phyloP scores from a whole-genome alignment of 1,284 basidiomycete species.

The Testicularia cyperi region DNA sequence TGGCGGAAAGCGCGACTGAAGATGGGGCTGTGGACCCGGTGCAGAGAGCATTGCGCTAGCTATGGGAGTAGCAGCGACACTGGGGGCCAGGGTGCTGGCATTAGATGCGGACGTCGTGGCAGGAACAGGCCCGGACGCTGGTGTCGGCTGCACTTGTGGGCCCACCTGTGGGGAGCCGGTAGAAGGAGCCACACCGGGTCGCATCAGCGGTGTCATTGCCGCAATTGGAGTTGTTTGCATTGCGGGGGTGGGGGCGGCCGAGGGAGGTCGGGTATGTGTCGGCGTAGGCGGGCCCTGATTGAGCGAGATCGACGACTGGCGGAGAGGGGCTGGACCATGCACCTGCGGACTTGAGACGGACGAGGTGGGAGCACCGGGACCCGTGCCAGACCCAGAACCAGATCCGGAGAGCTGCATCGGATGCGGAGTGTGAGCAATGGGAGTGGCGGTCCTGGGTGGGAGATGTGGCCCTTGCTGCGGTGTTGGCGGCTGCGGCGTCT shows the following conservation, averaged over 20 bases:
- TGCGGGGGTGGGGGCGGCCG: slow-evolving; percentile 21
- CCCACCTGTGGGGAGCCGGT: not conserved
- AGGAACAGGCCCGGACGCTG: no score
- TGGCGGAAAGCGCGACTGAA: slow-evolving; percentile 19
- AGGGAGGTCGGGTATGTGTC: slow-evolving; percentile 27
- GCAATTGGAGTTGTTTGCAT: slow-evolving; percentile 13
- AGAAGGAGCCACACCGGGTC: not conserved
- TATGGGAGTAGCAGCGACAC: not conserved
- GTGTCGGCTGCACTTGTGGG: no score
- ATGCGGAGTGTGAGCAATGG: slow-evolving; percentile 8
- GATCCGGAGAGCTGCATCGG: slow-evolving; percentile 18
- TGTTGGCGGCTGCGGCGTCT: slow-evolving; percentile 12
- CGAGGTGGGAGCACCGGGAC: slow-evolving; percentile 2
- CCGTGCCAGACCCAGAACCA: slow-evolving; percentile 9
- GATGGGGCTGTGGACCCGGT: slow-evolving; percentile 31
- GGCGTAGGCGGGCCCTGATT: slow-evolving; percentile 29
- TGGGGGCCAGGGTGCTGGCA: slow-evolving; percentile 4
- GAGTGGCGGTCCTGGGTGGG: slow-evolving; percentile 11
- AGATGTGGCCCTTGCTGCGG: no score
- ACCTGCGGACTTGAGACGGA: slow-evolving; percentile 18
- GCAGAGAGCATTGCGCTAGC: slow-evolving; percentile 4
- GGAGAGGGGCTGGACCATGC: slow-evolving; percentile 13
- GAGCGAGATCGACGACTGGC: slow-evolving; percentile 20
- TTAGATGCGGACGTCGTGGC: slow-evolving; percentile 15
- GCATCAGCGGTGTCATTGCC: not conserved